Percentiles rank a stretch among this genome's conserved stretches.
These are phyloP conservation scores for Neopestalotiopsis clavispora DNA, from an alignment of 2,329 filamentous ascomycete species.

Conservation along the genomic window DNA sequence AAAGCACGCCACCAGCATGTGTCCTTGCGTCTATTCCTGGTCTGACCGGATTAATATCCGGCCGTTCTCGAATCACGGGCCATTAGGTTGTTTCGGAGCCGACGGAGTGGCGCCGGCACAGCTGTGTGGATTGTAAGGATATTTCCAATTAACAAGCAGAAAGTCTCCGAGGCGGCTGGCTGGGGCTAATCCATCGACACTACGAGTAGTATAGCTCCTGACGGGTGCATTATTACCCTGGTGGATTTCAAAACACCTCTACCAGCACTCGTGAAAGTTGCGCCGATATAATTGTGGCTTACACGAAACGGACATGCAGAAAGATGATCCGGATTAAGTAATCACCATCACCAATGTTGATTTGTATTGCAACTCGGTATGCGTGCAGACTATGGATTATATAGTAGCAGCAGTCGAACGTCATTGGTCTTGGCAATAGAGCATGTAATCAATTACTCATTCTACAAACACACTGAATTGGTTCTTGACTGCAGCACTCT, in stretches of 20 bases:
- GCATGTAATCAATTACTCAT: background rate
- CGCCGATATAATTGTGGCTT: background rate
- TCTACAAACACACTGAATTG: background rate
- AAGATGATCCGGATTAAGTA: background rate
- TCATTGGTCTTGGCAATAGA: background rate
- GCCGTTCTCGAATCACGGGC: background rate
- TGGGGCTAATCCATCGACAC: background rate
- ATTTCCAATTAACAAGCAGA: background rate
- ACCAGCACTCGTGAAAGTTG: background rate
- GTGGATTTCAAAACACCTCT: background rate
- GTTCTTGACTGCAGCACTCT: too few species aligned
- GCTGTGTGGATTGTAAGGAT: background rate
- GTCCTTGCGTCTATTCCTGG: background rate
- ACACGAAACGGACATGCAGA: background rate
- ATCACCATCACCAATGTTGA: background rate
- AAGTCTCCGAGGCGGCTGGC: background rate
- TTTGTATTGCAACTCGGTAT: background rate
- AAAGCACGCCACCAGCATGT: background rate
- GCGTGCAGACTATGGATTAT: background rate
- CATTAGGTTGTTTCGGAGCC: background rate
- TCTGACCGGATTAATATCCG: background rate
- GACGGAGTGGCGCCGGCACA: background rate
- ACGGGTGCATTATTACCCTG: background rate
- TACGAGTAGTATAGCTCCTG: background rate
- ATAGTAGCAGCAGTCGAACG: background rate